A percentile compares a stretch with the other conserved stretches of the same genome.
Evolutionary conservation across 371 early-diverging fungal genomes (phyloP).

Genomic region (Apophysomyces ossiformis): DNA sequence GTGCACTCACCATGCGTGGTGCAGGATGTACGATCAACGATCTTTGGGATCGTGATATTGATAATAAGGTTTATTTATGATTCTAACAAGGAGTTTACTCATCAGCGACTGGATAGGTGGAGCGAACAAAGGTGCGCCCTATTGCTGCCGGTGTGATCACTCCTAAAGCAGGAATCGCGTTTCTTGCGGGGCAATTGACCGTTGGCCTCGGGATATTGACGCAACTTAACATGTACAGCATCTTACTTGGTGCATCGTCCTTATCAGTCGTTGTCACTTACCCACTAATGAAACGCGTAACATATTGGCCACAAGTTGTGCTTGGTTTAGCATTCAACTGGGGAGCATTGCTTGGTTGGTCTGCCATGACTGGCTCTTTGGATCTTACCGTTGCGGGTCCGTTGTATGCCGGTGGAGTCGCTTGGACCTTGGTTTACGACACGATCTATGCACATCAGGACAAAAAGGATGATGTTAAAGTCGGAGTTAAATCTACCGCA

Average conservation of each 20-base stretch:
- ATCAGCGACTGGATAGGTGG: slow-evolving; percentile 56
- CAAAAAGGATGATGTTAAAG: slow-evolving; percentile 83
- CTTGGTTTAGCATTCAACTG: slow-evolving; percentile 95
- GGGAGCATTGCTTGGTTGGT: slow-evolving; percentile 94
- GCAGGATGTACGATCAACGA: slow-evolving; percentile 98
- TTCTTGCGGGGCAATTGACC: slow-evolving; percentile 80
- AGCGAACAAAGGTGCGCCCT: slow-evolving; percentile 85
- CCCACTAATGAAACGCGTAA: slow-evolving; percentile 95
- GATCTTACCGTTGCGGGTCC: slow-evolving; percentile 79
- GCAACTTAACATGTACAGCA: slow-evolving; percentile 78
- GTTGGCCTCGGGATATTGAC: slow-evolving; percentile 82
- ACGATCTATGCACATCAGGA: slow-evolving; percentile 98
- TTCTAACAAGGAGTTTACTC: not conserved
- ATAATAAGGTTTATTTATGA: slow-evolving; percentile 59
- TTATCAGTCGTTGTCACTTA: slow-evolving; percentile 82
- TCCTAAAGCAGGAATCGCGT: slow-evolving; percentile 73
- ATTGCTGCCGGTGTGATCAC: slow-evolving; percentile 82
- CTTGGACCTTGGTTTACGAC: slow-evolving; percentile 96
- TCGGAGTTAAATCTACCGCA: slow-evolving; percentile 94
- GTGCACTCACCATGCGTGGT: slow-evolving; percentile 94
- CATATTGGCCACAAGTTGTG: slow-evolving; percentile 94
- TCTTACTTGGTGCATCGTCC: slow-evolving; percentile 83
- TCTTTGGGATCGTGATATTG: slow-evolving; percentile 92
- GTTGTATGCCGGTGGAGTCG: slow-evolving; percentile 84
- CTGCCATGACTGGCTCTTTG: slow-evolving; percentile 82